Conservation (phyloP, 805 yeast species). For the Lipomyces chichibuensis region DNA sequence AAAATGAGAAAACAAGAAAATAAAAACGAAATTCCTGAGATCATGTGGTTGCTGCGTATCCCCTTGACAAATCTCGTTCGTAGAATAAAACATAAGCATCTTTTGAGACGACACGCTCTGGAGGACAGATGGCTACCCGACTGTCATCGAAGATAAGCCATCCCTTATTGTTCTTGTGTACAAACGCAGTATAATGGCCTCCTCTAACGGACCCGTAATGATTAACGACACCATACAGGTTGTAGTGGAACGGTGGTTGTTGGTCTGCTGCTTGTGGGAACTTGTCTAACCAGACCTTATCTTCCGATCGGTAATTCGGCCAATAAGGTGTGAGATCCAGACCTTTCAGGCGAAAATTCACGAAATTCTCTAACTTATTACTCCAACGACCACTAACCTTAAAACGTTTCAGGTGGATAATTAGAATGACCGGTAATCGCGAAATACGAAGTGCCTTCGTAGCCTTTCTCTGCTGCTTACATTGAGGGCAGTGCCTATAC, state of each 20-base stretch:
- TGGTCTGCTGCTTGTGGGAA: constrained; percentile 69
- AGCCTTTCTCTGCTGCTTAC: constrained; percentile 65
- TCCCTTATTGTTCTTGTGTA: constrained; percentile 62
- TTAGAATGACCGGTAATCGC: constrained; percentile 73
- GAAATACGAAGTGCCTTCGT: constrained; percentile 73
- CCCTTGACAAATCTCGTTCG: constrained; percentile 25
- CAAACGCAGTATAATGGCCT: constrained; percentile 88
- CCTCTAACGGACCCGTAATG: constrained; percentile 81
- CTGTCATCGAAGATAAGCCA: constrained; percentile 90
- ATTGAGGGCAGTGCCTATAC: constrained; percentile 59
- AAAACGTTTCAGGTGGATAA: constrained; percentile 86
- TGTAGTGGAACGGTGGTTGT: constrained; percentile 75
- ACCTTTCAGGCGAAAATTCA: constrained; percentile 64
- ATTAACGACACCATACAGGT: constrained; percentile 77
- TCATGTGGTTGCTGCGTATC: background rate
- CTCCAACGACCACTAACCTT: constrained; percentile 46
- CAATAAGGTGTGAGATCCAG: constrained; percentile 72
- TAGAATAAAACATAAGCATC: constrained; percentile 87
- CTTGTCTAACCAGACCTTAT: constrained; percentile 52
- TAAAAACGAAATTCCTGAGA: background rate
- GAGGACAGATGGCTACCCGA: constrained; percentile 50
- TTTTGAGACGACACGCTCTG: constrained; percentile 58
- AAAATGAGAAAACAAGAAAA: background rate
- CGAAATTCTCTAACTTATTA: constrained; percentile 65
- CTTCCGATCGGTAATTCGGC: constrained; percentile 55